Evolutionary conservation across 257 asterid genomes (phyloP).

Genomic region (Gentiana straminea): DNA sequence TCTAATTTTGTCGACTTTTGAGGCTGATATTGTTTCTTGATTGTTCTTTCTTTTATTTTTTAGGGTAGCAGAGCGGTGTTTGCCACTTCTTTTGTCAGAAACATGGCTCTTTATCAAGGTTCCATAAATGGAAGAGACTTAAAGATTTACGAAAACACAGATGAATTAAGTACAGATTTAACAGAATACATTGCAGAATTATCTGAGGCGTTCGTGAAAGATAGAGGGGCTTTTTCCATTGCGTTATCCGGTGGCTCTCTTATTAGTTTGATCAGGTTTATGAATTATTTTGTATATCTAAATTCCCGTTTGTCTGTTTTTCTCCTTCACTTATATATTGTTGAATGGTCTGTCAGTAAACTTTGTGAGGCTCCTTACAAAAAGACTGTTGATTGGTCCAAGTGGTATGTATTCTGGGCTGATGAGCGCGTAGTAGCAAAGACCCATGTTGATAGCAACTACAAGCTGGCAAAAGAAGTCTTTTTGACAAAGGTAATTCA

Average conservation of each 20-base stretch:
- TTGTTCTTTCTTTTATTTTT: conserved; percentile 8
- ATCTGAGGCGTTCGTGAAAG: conserved; percentile 79
- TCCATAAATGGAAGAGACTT: conserved; percentile 52
- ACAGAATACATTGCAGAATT: conserved; percentile 82
- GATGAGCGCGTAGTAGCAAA: conserved; percentile 93
- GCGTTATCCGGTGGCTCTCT: conserved; percentile 97
- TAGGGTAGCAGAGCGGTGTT: conserved; percentile 13
- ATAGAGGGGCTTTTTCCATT: conserved; percentile 67
- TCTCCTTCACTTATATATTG: not conserved
- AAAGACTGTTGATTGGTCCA: conserved; percentile 94
- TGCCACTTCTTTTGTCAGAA: conserved; percentile 21
- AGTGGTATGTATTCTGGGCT: conserved; percentile 84
- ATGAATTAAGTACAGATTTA: conserved; percentile 56
- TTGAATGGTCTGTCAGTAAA: conserved; percentile 38
- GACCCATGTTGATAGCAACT: conserved; percentile 83
- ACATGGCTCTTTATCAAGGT: conserved; percentile 51
- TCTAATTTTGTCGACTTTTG: not conserved
- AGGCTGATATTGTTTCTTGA: conserved; percentile 3
- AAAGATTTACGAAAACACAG: conserved; percentile 54
- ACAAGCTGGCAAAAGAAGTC: conserved; percentile 73
- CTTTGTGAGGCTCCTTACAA: conserved; percentile 83
- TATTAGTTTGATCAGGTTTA: conserved; percentile 61
- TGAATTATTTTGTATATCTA: conserved; percentile 4
- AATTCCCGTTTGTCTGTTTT: not conserved
- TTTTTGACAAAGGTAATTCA: conserved; percentile 70